These are phyloP conservation scores for Macrolepiota dolichaula DNA, from an alignment of 768 basidiomycete species.

Conservation along the genomic window DNA sequence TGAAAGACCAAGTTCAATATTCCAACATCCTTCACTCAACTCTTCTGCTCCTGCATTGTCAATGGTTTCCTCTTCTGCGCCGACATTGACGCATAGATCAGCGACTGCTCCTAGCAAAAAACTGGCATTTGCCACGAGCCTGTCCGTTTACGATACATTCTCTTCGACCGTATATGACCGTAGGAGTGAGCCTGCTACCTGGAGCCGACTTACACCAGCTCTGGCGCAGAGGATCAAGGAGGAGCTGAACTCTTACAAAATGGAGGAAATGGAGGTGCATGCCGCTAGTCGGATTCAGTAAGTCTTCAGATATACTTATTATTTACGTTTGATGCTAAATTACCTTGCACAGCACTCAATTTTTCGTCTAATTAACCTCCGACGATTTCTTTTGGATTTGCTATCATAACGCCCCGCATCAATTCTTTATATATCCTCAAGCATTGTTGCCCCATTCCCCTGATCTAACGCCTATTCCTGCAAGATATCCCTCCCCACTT, in stretches of 20 bases:
- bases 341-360: conserved; percentile 64
- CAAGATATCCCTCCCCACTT: conserved; percentile 15
- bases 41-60: conserved; percentile 89
- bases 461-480: conserved; percentile 22
- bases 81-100: conserved; percentile 66
- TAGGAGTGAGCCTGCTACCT: conserved; percentile 93
- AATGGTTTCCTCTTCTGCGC: conserved; percentile 41
- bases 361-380: conserved; percentile 64
- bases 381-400: conserved; percentile 28
- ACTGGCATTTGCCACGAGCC: conserved; percentile 84
- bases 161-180: conserved; percentile 88
- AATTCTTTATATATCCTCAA: conserved; percentile 20
- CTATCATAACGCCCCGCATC: conserved; percentile 16
- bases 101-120: conserved; percentile 69
- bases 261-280: conserved; percentile 99
- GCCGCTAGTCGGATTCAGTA: conserved; percentile 88
- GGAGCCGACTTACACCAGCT: conserved; percentile 92
- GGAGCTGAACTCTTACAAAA: conserved; percentile 97
- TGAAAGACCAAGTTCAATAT: conserved; percentile 52
- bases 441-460: conserved; percentile 21
- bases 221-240: conserved; percentile 97
- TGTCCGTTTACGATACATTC: conserved; percentile 98
- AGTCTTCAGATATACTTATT: conserved; percentile 27
- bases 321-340: conserved; percentile 7
- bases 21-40: conserved; percentile 79